phyloP scores from a whole-genome alignment of 257 asterid genomes.

The Lycium ferocissimum region DNA sequence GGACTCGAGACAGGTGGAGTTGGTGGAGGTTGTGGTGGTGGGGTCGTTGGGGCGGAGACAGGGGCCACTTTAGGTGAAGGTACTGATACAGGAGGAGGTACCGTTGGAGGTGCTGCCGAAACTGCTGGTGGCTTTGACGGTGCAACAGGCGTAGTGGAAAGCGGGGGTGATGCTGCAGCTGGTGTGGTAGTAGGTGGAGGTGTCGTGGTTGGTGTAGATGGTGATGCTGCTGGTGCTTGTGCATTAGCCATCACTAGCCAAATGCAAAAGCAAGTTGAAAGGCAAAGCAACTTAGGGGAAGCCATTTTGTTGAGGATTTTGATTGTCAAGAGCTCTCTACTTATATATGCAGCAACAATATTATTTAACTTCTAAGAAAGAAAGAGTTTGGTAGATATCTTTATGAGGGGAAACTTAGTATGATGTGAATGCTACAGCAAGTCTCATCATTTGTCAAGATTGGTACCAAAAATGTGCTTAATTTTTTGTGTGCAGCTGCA shows the following conservation, averaged over 20 bases:
- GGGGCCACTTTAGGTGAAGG: constrained; percentile 51
- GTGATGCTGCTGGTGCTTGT: constrained; percentile 88
- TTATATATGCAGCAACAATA: constrained; percentile 40
- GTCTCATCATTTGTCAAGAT: constrained; percentile 43
- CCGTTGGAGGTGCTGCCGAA: constrained; percentile 38
- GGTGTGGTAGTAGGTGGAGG: constrained; percentile 50
- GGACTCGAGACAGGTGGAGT: constrained; percentile 64
- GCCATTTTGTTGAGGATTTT: constrained; percentile 60
- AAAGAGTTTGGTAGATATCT: constrained; percentile 53
- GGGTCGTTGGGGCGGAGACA: constrained; percentile 44
- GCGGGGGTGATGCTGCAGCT: constrained; percentile 31
- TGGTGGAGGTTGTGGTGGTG: constrained; percentile 67
- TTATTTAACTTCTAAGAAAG: not conserved
- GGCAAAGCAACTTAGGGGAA: constrained; percentile 45
- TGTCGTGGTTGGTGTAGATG: constrained; percentile 48
- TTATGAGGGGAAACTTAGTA: constrained; percentile 50
- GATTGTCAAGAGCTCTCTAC: constrained; percentile 41
- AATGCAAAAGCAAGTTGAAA: constrained; percentile 60
- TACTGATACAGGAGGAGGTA: constrained; percentile 45
- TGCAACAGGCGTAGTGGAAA: constrained; percentile 24
- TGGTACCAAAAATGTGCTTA: not conserved
- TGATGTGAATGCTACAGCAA: constrained; percentile 46
- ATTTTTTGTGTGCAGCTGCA: not conserved
- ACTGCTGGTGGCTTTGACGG: constrained; percentile 52
- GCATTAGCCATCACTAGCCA: constrained; percentile 59